Conservation (phyloP, 2,329 filamentous ascomycete genomes). For the Botrytis squamosa region DNA sequence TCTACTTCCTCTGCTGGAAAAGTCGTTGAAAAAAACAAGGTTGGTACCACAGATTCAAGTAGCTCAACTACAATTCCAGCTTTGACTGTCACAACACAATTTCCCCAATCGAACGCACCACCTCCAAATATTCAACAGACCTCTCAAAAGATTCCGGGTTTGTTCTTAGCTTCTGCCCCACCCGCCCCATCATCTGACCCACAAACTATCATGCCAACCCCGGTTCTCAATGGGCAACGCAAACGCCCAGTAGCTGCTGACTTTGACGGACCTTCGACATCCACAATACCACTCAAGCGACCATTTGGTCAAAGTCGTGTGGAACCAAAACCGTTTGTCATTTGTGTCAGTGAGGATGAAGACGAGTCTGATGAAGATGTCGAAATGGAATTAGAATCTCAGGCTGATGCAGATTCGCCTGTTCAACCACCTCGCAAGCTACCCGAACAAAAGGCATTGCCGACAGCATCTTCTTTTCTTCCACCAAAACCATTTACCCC, state of each 20-base stretch:
- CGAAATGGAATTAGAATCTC: conserved; percentile 63
- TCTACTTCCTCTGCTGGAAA: conserved; percentile 9
- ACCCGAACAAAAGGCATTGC: conserved; percentile 27
- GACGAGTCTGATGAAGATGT: conserved; percentile 60
- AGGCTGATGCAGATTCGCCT: conserved; percentile 47
- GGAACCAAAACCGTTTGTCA: conserved; percentile 65
- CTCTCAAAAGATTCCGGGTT: conserved; percentile 29
- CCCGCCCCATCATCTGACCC: conserved; percentile 18
- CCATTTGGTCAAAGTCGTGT: conserved; percentile 59
- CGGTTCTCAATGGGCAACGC: conserved; percentile 28
- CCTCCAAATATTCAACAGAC: conserved; percentile 14
- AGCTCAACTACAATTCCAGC: conserved; percentile 3
- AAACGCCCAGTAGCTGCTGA: conserved; percentile 70
- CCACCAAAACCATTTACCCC: conserved; percentile 41
- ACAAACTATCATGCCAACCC: conserved; percentile 1
- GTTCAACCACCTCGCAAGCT: conserved; percentile 26
- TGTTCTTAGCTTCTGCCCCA: conserved; percentile 35
- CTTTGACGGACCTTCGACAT: conserved; percentile 57
- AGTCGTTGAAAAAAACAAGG: not conserved
- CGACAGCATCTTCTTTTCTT: conserved; percentile 44
- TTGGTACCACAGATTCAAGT: not conserved
- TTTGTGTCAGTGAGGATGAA: conserved; percentile 80
- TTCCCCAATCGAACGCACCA: not conserved
- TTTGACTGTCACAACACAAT: conserved; percentile 8
- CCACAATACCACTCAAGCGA: conserved; percentile 46